Evolutionary conservation across 768 basidiomycete genomes (phyloP).

Genomic region (Lactarius trivialis): DNA sequence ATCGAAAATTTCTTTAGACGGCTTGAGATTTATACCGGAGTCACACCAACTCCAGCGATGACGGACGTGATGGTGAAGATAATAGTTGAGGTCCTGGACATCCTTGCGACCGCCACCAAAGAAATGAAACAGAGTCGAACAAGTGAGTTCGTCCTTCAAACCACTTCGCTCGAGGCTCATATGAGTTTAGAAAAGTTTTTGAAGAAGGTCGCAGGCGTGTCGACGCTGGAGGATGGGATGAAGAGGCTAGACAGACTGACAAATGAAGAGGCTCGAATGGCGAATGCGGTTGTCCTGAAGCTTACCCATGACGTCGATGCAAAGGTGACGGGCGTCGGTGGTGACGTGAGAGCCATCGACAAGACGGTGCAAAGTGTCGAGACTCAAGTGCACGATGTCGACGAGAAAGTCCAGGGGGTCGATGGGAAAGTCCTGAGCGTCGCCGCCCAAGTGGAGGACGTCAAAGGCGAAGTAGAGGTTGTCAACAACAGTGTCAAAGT

Average conservation of each 20-base stretch:
- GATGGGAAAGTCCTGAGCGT: no score
- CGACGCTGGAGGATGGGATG: not conserved
- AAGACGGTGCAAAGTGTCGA: no score
- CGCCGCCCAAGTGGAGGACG: no score
- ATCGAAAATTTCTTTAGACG: no score
- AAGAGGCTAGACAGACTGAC: not conserved
- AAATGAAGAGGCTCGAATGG: no score
- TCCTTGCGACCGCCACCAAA: not conserved
- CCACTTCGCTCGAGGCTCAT: not conserved
- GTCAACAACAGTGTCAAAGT: not conserved
- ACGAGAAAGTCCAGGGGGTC: no score
- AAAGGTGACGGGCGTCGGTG: not conserved
- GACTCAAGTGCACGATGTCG: no score
- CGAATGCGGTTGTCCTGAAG: no score
- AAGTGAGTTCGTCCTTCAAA: not conserved
- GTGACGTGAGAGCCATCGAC: not conserved
- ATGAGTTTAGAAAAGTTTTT: not conserved
- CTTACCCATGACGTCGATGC: not conserved
- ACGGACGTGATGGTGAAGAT: not conserved
- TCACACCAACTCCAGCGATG: not conserved
- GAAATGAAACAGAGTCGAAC: not conserved
- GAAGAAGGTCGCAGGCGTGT: not conserved
- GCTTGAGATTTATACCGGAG: not conserved
- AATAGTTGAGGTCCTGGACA: not conserved
- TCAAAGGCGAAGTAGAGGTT: no score